Evolutionary conservation across 2,329 filamentous ascomycete species (phyloP).

Genomic region (Escovopsis sp.): DNA sequence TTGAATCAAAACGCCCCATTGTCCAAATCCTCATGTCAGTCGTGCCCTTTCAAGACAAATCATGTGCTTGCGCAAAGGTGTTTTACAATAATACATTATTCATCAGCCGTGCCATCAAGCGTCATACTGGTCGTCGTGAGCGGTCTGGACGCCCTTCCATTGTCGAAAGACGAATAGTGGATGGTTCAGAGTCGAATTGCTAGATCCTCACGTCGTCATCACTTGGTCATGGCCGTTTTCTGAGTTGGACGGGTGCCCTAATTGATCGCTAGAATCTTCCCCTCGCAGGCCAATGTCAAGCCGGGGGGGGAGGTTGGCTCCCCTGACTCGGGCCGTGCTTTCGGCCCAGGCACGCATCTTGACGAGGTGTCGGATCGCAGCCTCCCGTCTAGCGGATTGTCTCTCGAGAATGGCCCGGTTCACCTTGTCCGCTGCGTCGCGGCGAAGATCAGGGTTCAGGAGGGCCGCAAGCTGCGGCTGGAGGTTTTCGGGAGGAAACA

Average conservation of each 20-base stretch:
- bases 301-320: constrained; percentile 17
- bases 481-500: constrained; percentile 72
- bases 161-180: no score
- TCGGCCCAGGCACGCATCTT: constrained; percentile 80
- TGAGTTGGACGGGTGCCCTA: constrained; percentile 9
- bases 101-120: background rate
- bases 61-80: no score
- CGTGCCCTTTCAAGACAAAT: no score
- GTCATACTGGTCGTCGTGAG: background rate
- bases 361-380: constrained; percentile 68
- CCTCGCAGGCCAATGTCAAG: constrained; percentile 23
- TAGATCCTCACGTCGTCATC: constrained; percentile 30
- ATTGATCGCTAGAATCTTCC: constrained; percentile 18
- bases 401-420: constrained; percentile 74
- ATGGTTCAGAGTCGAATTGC: no score
- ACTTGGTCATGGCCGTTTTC: constrained; percentile 35
- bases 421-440: constrained; percentile 72
- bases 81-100: constrained; percentile 1
- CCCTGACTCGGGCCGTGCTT: constrained; percentile 32
- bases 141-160: no score
- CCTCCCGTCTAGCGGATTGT: constrained; percentile 60
- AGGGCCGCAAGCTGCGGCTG: constrained; percentile 61
- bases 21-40: no score
- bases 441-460: constrained; percentile 64
- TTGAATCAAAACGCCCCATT: no score